A percentile compares a stretch with the other conserved stretches of the same genome.
These are phyloP conservation scores for Cenchrus americanus DNA, from an alignment of 176 grass and related monocot genomes.

Conservation along the genomic window DNA sequence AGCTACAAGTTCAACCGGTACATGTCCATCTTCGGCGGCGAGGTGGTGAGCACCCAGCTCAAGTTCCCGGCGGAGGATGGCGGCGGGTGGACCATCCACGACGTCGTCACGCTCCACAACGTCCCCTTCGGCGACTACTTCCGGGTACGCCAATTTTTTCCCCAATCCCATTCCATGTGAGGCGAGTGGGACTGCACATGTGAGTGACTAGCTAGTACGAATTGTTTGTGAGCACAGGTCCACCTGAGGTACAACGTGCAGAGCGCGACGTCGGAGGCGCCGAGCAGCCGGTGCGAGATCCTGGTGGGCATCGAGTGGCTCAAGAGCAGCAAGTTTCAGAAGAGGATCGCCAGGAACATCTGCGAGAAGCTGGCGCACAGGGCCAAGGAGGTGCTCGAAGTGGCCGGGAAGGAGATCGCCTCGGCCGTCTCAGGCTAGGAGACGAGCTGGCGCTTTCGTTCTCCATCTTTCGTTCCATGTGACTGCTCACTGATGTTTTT, in stretches of 20 bases:
- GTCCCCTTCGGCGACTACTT: slow-evolving; percentile 80
- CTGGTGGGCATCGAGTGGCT: slow-evolving; percentile 78
- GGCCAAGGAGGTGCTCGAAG: slow-evolving; percentile 76
- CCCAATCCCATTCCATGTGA: no score
- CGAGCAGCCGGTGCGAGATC: slow-evolving; percentile 58
- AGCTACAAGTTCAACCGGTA: slow-evolving; percentile 82
- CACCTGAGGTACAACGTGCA: slow-evolving; percentile 67
- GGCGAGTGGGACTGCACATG: background rate
- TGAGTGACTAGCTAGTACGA: background rate
- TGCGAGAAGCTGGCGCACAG: slow-evolving; percentile 75
- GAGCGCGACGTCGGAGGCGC: background rate
- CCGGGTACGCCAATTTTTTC: slow-evolving; percentile 35
- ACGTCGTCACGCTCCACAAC: slow-evolving; percentile 69
- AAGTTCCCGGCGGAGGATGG: slow-evolving; percentile 53
- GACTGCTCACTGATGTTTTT: no score
- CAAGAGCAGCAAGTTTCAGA: slow-evolving; percentile 72
- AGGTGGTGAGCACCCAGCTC: slow-evolving; percentile 73
- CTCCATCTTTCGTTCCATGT: background rate
- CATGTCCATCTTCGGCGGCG: slow-evolving; percentile 77
- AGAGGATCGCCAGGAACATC: slow-evolving; percentile 68
- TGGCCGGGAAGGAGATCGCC: slow-evolving; percentile 63
- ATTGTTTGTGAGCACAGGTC: slow-evolving; percentile 35
- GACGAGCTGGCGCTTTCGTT: slow-evolving; percentile 19
- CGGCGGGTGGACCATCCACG: slow-evolving; percentile 71
- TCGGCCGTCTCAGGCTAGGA: slow-evolving; percentile 29